These are phyloP conservation scores for Fusarium tupiense DNA, from an alignment of 2,329 filamentous ascomycete genomes.

Conservation along the genomic window DNA sequence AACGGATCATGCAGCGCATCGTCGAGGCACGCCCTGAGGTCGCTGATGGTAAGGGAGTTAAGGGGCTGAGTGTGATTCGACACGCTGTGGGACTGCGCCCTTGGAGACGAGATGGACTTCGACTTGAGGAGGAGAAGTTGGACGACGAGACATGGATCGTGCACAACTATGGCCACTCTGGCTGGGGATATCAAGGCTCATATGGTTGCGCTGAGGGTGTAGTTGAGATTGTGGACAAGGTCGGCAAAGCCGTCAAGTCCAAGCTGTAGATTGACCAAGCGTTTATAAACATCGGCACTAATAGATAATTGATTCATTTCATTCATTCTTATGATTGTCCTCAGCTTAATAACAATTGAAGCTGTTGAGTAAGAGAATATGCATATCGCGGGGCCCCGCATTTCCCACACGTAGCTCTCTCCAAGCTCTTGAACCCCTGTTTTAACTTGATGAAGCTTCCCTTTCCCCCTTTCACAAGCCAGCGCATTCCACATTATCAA, in stretches of 20 bases:
- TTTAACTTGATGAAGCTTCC: constrained; percentile 16
- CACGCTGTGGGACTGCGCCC: constrained; percentile 87
- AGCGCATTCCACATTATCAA: constrained; percentile 4
- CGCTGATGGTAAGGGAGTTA: constrained; percentile 72
- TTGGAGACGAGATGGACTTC: constrained; percentile 75
- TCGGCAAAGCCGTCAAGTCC: constrained; percentile 50
- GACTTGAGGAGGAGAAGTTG: constrained; percentile 69
- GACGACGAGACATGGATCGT: constrained; percentile 72
- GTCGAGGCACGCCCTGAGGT: constrained; percentile 72
- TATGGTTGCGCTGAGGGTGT: constrained; percentile 77
- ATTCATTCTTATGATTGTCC: background rate
- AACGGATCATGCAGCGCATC: constrained; percentile 84
- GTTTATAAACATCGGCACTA: background rate
- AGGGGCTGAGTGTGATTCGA: constrained; percentile 78
- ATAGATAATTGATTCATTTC: background rate
- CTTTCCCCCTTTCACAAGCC: constrained; percentile 16
- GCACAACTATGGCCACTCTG: constrained; percentile 83
- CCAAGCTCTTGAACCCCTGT: constrained; percentile 32
- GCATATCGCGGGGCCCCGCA: constrained; percentile 39
- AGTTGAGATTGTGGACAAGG: constrained; percentile 72
- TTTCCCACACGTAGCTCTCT: constrained; percentile 8
- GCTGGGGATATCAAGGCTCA: constrained; percentile 77
- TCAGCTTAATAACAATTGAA: background rate
- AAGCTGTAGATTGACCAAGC: constrained; percentile 39
- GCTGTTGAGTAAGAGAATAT: constrained; percentile 26